Evolutionary conservation across 2,329 filamentous ascomycete species (phyloP).

Genomic region (Sphaerulina musiva): DNA sequence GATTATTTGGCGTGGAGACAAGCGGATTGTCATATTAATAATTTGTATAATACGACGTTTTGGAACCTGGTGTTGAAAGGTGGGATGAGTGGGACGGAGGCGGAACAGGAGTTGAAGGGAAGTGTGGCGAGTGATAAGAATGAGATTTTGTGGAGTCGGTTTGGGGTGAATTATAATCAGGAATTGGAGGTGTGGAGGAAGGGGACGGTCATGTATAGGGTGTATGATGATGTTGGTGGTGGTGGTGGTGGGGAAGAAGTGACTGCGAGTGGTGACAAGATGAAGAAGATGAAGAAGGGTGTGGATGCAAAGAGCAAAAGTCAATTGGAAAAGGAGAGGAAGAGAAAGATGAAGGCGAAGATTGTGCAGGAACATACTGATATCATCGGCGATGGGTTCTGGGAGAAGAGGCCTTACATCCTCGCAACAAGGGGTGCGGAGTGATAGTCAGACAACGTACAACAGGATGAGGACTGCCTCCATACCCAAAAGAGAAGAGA

Average conservation of each 20-base stretch:
- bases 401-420: slow-evolving; percentile 76
- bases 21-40: slow-evolving; percentile 97
- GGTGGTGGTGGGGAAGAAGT: neutral
- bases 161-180: slow-evolving; percentile 96
- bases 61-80: slow-evolving; percentile 76
- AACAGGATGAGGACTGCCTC: too few relatives aligned
- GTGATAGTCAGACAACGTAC: neutral
- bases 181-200: slow-evolving; percentile 90
- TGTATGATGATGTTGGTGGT: slow-evolving; percentile 32
- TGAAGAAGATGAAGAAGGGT: neutral
- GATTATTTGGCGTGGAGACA: slow-evolving; percentile 98
- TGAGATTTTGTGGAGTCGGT: slow-evolving; percentile 83
- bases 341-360: slow-evolving; percentile 69
- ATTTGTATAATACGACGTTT: slow-evolving; percentile 95
- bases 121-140: slow-evolving; percentile 85
- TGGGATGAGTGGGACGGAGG: slow-evolving; percentile 70
- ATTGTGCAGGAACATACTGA: slow-evolving; percentile 82
- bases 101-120: slow-evolving; percentile 74
- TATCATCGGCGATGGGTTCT: slow-evolving; percentile 93
- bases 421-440: slow-evolving; percentile 28
- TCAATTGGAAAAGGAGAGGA: slow-evolving; percentile 77
- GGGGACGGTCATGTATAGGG: slow-evolving; percentile 77
- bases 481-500: too few relatives aligned
- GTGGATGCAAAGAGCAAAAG: slow-evolving; percentile 48
- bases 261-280: too few relatives aligned